Base-by-base conservation (phyloP, 805 yeast genomes). In the Lipomyces chichibuensis region DNA sequence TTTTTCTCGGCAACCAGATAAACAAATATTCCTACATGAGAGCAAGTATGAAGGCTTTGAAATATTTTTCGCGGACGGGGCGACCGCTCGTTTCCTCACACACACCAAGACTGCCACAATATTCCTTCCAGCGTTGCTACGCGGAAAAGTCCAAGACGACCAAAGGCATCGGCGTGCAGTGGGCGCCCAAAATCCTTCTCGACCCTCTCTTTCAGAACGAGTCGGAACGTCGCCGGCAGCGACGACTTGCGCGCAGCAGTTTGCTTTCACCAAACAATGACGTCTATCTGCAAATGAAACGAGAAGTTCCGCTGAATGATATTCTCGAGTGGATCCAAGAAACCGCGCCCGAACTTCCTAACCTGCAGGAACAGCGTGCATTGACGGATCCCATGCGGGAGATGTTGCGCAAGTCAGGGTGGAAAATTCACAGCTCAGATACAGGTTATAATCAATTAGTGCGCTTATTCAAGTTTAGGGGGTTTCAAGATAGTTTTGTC, bases 301-400 rank as follows among this genome's bases (percentile, higher is more conserved):
- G 20, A 17, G 58, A 51, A 29, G 49, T 52, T 1, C 58, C 54
- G 14, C 62, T 63, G 29, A 51, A 57, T 13, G 58, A 63, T 53
- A 35, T 59, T 52, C 58, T 63, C 29, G 39, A 52, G 33, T 59
- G 59, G 32, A 51, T 54, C 14, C 35, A 60, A 13, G 55, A 39
- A n/a, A 56, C 62, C 27, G 46, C 55, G 8, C 65, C 65, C 9
- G 17, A 25, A 25, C 53, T 32, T 11, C 27, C 52, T 2, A 32
- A 25, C 11, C 59, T 53, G 53, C 33, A 39, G 6, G 43, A 20
- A 20, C 62, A 57, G 52, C 49, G 49, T 8, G 56, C 57, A 6
- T 35, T 63, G 43, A 63, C 65, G 29, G 65, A 63, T 39, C 52
- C 35, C 29, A 63, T 63, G 65, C 52, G 61, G 49, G 57, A 63